phyloP scores from a whole-genome alignment of 2,329 filamentous ascomycete species.

The Talaromyces pinophilus region DNA sequence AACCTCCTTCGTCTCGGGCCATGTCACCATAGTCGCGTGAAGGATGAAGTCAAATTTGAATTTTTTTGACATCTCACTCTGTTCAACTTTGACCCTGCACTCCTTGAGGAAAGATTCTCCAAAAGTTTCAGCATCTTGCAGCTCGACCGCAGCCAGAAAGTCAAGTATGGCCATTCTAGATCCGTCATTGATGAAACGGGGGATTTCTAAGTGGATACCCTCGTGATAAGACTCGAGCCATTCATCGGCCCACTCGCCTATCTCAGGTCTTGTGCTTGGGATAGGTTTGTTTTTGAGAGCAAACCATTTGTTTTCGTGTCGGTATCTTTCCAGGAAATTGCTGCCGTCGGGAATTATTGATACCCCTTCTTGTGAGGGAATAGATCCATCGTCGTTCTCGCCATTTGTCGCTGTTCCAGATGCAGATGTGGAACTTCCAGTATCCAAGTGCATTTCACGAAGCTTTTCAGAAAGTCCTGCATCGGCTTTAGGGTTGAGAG shows the following conservation, averaged over 20 bases:
- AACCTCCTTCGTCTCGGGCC: background rate
- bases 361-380: background rate
- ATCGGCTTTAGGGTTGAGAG: too few species aligned
- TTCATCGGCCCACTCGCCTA: background rate
- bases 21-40: background rate
- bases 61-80: background rate
- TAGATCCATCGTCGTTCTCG: background rate
- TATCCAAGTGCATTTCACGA: background rate
- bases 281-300: background rate
- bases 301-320: background rate
- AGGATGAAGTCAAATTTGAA: background rate
- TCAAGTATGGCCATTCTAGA: slow-evolving; percentile 4
- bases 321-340: background rate
- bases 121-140: background rate
- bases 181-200: background rate
- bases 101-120: background rate
- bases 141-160: background rate
- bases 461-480: background rate
- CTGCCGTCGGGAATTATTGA: background rate
- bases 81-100: background rate
- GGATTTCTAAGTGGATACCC: background rate
- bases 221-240: background rate
- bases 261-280: background rate
- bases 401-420: background rate
- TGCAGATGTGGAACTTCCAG: background rate